Evolutionary conservation across 2,329 filamentous ascomycete genomes (phyloP).

Genomic region (Fusarium ambrosium): DNA sequence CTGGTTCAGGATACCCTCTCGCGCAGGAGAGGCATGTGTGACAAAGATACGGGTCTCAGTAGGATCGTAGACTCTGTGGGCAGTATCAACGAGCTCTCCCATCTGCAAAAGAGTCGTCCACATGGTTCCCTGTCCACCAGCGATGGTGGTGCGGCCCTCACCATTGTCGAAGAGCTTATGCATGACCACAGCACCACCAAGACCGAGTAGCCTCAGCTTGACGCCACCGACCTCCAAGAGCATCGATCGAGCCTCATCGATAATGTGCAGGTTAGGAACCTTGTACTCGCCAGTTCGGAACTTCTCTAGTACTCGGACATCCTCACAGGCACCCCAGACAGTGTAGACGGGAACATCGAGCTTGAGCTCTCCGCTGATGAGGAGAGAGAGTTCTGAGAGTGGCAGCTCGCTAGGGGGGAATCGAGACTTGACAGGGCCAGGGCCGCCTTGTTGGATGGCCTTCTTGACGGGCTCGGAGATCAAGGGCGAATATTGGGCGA

Average conservation of each 20-base stretch:
- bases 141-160: constrained; percentile 97
- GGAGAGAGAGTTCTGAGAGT: constrained; percentile 90
- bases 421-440: constrained; percentile 86
- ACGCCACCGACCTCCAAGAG: constrained; percentile 94
- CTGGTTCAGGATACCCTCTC: constrained; percentile 97
- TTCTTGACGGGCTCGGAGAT: constrained; percentile 84
- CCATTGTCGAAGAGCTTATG: constrained; percentile 99
- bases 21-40: constrained; percentile 95
- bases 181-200: constrained; percentile 98
- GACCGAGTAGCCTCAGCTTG: constrained; percentile 91
- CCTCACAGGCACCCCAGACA: constrained; percentile 98
- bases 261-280: constrained; percentile 96
- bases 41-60: constrained; percentile 97
- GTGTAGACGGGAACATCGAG: constrained; percentile 98
- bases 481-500: constrained; percentile 97
- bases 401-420: constrained; percentile 86
- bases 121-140: constrained; percentile 98
- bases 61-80: constrained; percentile 97
- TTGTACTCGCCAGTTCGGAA: constrained; percentile 98
- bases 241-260: constrained; percentile 97
- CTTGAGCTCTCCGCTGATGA: constrained; percentile 89
- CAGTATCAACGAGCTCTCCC: constrained; percentile 97
- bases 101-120: constrained; percentile 99
- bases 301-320: constrained; percentile 97
- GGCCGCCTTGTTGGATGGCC: constrained; percentile 73